Base-by-base conservation (phyloP, 768 basidiomycete species). In the Candolleomyces aberdarensis region DNA sequence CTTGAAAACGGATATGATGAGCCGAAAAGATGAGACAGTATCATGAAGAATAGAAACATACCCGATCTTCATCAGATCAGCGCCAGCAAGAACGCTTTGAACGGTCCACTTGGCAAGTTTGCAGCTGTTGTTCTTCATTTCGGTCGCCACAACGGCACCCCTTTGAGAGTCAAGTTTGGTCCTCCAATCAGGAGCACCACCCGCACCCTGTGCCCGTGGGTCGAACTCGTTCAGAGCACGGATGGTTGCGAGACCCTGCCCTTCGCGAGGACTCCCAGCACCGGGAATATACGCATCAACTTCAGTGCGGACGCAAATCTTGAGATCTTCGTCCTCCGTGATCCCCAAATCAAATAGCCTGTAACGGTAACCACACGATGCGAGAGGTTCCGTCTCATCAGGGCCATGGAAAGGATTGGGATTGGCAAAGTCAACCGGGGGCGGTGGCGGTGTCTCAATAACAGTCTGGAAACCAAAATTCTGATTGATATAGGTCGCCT, bases 91-190 rank as follows among this genome's bases (percentile, higher is more conserved):
- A 43, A 98, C 82, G 70, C 91, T 91, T 79, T 98, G 95, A 17
- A 98, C 92, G 0, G 96, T 89, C 95, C 96, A 99, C 69, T 96
- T 91, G 19, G 96, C 95, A 31, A 99, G 83, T 74, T 99, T 99
- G 78, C 89, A 95, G 67, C 89, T 92, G 78, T 99, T 99, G 76
- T 99, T 99, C 80, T 98, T 99, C 97, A 98, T 98, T 81, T 99
- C 97, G 26, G 94, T 96, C 40, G 97, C 94, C 62, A 98, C 95
- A 47, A 99, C 96, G 2, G 97, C 97, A 63, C 97, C 97, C 49
- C 95, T 86, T 75, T 98, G 95, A 5, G 91, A 88, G 75, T 99
- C 97, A 47, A 99, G 78, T 76, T 96, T 96, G n/a, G 91, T 85
- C 39, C 96, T 86, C 97, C 97, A 99, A 74, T 99, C 97, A n/a